Conservation (phyloP, 2,329 filamentous ascomycete genomes). For the Fusarium marasasianum region DNA sequence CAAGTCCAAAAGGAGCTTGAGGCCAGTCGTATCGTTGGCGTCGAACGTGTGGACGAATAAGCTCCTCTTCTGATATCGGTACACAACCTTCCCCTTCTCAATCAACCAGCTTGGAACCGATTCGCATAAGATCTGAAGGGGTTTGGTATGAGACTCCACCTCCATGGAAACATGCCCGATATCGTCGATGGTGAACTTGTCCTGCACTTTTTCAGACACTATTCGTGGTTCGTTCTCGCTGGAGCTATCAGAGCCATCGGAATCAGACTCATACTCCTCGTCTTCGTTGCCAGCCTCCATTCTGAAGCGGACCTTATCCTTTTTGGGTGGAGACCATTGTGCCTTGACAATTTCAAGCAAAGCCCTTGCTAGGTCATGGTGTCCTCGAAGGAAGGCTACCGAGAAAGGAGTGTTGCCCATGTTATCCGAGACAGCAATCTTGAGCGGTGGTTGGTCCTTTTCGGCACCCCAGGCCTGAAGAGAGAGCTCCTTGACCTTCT, state of each 20-base stretch:
- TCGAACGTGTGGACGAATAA: conserved; percentile 59
- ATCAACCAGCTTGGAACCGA: conserved; percentile 47
- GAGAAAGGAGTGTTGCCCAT: conserved; percentile 68
- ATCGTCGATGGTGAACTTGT: conserved; percentile 79
- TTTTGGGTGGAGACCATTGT: conserved; percentile 70
- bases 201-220: conserved; percentile 66
- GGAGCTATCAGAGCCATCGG: conserved; percentile 38
- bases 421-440: conserved; percentile 67
- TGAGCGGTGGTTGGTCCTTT: conserved; percentile 66
- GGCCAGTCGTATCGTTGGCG: conserved; percentile 61
- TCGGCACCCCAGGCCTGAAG: conserved; percentile 66
- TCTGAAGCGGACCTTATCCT: conserved; percentile 60
- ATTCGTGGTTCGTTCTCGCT: conserved; percentile 55
- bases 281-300: conserved; percentile 52
- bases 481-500: conserved; percentile 72
- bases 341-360: conserved; percentile 76
- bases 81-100: conserved; percentile 41
- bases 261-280: conserved; percentile 49
- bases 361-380: conserved; percentile 69
- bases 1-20: conserved; percentile 68
- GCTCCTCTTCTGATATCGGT: conserved; percentile 1
- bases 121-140: conserved; percentile 61
- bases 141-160: conserved; percentile 70
- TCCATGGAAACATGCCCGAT: conserved; percentile 74
- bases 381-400: conserved; percentile 72